Base-by-base conservation (phyloP, 805 yeast species). In the Pichia phayaonensis region DNA sequence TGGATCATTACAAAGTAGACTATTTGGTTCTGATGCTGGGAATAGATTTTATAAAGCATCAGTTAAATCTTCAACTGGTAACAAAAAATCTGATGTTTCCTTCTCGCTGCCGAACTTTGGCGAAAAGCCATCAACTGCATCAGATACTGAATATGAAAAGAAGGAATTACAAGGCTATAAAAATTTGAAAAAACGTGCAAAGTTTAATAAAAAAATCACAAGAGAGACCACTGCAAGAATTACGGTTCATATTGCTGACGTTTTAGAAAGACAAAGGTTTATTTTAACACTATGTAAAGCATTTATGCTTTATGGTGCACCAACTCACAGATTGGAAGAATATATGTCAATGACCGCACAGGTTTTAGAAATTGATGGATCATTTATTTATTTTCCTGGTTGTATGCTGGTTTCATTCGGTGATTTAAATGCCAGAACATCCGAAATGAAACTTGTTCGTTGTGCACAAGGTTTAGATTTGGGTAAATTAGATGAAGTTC, bases 321-420 rank as follows among this genome's bases (percentile, higher is more conserved):
- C 98, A 1, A 90, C 96, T 1, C 97, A 92, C 65, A 76, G 98
- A 61, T 68, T 92, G 47, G 98, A 92, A 65, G 98, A 92, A 61
- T 90, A 90, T 65, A 79, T 92, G 85, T 77, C 83, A 26, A 84
- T 88, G 90, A 90, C 97, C 1, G 84, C 96, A 16, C 74, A 96
- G 50, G 96, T 92, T 2, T 72, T 92, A 52, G 97, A 90, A 64
- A 87, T 92, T 46, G 97, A 92, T 64, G 96, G 95, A 0, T 96
- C 90, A 58, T 90, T 88, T 58, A 74, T 92, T 49, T 92, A 92
- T 63, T 76, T 92, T 50, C 98, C 98, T 0, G 98, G 98, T 1
- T 86, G 95, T 61, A 92, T 92, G 97, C 79, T 92, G 56, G 82
- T 87, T 12, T 86, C 97, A 0, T 92, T 90, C 66, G 96, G 96